These are phyloP conservation scores for Sphaerulina vaccinii DNA, from an alignment of 2,329 filamentous ascomycete species.

Conservation along the genomic window DNA sequence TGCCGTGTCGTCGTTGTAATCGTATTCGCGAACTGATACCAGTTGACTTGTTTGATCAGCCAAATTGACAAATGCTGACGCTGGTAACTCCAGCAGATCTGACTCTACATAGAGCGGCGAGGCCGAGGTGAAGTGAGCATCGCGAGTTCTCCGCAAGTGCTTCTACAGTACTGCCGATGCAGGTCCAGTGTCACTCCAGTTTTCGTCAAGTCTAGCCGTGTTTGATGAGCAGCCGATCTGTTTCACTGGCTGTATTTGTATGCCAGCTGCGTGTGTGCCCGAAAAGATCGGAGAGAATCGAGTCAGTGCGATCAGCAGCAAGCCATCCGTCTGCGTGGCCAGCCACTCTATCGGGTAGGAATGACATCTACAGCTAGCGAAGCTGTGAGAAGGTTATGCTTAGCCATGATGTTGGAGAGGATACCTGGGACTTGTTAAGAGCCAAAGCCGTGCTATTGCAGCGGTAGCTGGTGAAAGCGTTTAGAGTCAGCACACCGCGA, in stretches of 20 bases:
- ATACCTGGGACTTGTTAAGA: not conserved
- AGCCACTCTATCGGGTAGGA: slow-evolving; percentile 12
- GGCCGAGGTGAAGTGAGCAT: too few species aligned
- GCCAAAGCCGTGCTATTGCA: slow-evolving; percentile 6
- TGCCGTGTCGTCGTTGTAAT: too few species aligned
- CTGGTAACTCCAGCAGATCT: not conserved
- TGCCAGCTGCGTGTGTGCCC: not conserved
- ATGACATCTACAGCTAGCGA: not conserved
- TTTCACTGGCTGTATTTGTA: not conserved
- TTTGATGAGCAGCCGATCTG: slow-evolving; percentile 18
- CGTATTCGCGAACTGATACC: not conserved
- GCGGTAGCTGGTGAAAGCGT: slow-evolving; percentile 3
- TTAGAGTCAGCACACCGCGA: slow-evolving; percentile 19
- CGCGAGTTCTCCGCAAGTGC: not conserved
- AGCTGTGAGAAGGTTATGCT: not conserved
- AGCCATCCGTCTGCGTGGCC: not conserved
- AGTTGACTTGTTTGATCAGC: not conserved
- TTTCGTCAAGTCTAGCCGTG: not conserved
- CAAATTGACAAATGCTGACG: not conserved
- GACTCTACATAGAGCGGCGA: not conserved
- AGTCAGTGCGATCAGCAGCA: slow-evolving; percentile 12
- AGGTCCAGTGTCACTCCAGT: not conserved
- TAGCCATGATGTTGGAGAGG: not conserved
- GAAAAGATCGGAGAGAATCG: slow-evolving; percentile 1
- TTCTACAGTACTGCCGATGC: not conserved